phyloP scores from a whole-genome alignment of 352 stramenopile genomes.

The Pythium aphanidermatum region DNA sequence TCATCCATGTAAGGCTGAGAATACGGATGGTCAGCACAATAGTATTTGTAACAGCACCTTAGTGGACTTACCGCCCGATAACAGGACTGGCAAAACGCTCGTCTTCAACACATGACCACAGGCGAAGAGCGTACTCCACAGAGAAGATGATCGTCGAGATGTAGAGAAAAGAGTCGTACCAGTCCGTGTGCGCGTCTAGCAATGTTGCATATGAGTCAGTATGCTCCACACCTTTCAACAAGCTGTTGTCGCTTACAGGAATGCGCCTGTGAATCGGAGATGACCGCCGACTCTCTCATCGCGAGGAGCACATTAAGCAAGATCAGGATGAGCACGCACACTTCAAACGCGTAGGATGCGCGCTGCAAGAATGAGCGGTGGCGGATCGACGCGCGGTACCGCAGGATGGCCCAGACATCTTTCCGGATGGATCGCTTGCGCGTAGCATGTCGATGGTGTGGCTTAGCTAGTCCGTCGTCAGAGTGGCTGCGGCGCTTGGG shows the following conservation, averaged over 20 bases:
- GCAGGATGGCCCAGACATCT: slow-evolving; percentile 71
- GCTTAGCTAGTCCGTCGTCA: slow-evolving; percentile 4
- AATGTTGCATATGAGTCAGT: too few species aligned
- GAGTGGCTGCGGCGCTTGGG: background rate
- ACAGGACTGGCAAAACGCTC: slow-evolving; percentile 46
- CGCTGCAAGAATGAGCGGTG: slow-evolving; percentile 53
- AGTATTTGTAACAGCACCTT: background rate
- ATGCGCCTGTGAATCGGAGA: slow-evolving; percentile 11
- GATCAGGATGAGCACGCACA: slow-evolving; percentile 67
- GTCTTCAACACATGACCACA: slow-evolving; percentile 84
- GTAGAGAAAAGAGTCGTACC: slow-evolving; percentile 78
- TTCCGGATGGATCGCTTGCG: slow-evolving; percentile 27
- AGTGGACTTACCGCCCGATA: slow-evolving; percentile 33
- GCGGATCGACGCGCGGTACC: slow-evolving; percentile 61
- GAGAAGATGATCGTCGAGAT: slow-evolving; percentile 70
- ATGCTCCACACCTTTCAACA: too few species aligned
- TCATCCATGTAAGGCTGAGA: slow-evolving; percentile 77
- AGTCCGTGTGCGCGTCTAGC: slow-evolving; percentile 37
- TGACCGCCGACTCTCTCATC: slow-evolving; percentile 48
- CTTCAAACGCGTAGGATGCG: slow-evolving; percentile 61
- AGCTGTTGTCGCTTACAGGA: background rate
- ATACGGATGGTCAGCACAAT: too few species aligned
- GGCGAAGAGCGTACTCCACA: slow-evolving; percentile 59
- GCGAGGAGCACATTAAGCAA: slow-evolving; percentile 71
- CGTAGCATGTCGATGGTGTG: background rate